Base-by-base conservation (phyloP, 1,284 basidiomycete species). In the Tilletia indica region DNA sequence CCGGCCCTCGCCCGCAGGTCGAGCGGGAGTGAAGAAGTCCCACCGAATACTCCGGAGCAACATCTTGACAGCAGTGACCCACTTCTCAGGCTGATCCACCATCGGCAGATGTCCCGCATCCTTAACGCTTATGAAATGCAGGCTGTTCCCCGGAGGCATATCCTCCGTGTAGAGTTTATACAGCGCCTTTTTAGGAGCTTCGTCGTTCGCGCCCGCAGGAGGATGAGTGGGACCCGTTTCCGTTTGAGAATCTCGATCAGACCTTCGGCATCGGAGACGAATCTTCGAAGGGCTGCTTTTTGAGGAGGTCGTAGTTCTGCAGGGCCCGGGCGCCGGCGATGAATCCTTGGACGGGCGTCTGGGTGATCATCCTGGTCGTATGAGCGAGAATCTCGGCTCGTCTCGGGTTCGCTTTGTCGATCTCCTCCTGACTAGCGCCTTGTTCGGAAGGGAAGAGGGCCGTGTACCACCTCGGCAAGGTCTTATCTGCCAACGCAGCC, bases 61-160 rank as follows among this genome's bases (percentile, higher is more conserved):
- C 25, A 31, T 31, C 25, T 31, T 31, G 25, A 31, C 25, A 31
- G 25, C 25, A 2, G 1, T 31, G 11, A 74, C 38, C 73, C 77
- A 85, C 21, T 74, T 77, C n/a, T 81, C 73, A 19, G 83, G 80
- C 45, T 82, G 80, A 71, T 86, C 85, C 36, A 85, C 77, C 84
- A 86, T 86, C 14, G 86, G 86, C 71, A 86, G 74, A 72, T 86
- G 86, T 34, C 86, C 86, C 8, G 84, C 83, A 8, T 76, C 79
- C 5, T 78, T 69, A 66, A 86, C 77, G 63, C 72, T 76, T 39
- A 75, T 80, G 67, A 85, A 86, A 25, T 70, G 67, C 5, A 38
- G 5, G 70, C 74, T 67, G 25, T 31, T 31, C 25, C 25, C 25
- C 25, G 25, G 25, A 31, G 25, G 25, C 25, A 31, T 31, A 2